phyloP scores from a whole-genome alignment of 2,329 filamentous ascomycete genomes.

The Parascedosporium putredinis region DNA sequence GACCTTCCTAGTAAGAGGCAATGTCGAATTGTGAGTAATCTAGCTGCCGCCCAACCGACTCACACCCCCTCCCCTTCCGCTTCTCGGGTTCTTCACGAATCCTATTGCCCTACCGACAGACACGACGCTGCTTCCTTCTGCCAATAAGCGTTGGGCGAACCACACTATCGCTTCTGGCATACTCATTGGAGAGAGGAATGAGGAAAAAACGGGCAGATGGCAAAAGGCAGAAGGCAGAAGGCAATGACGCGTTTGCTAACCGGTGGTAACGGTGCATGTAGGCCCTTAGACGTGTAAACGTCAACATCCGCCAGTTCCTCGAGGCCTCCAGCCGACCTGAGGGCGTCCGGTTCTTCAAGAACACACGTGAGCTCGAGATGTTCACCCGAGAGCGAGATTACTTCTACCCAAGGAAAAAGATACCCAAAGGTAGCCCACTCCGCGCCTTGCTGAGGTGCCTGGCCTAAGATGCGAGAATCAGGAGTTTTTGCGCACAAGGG shows the following conservation, averaged over 20 bases:
- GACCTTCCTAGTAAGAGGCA: constrained; percentile 30
- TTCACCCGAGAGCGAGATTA: constrained; percentile 26
- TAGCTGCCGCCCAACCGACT: not conserved
- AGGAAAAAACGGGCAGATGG: too few species aligned
- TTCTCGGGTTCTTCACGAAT: too few species aligned
- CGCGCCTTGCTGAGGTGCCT: constrained; percentile 25
- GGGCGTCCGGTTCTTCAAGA: constrained; percentile 23
- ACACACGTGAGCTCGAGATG: constrained; percentile 18
- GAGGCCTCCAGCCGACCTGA: constrained; percentile 18
- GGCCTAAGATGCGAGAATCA: constrained; percentile 8
- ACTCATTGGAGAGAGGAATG: too few species aligned
- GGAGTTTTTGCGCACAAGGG: not conserved
- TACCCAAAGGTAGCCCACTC: constrained; percentile 29
- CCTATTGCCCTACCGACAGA: not conserved
- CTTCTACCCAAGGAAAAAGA: constrained; percentile 34
- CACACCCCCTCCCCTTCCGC: too few species aligned
- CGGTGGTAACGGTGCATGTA: not conserved
- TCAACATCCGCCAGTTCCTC: constrained; percentile 42
- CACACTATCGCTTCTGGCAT: too few species aligned
- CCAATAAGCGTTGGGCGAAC: too few species aligned
- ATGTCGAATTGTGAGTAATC: constrained; percentile 32
- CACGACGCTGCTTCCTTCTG: too few species aligned
- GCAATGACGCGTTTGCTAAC: not conserved
- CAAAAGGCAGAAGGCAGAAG: constrained; percentile 19
- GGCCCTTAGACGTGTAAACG: constrained; percentile 26